Percentiles rank a stretch among this genome's conserved stretches.
phyloP scores from a whole-genome alignment of 2,329 filamentous ascomycete genomes.

The Malbranchea zuffiana region DNA sequence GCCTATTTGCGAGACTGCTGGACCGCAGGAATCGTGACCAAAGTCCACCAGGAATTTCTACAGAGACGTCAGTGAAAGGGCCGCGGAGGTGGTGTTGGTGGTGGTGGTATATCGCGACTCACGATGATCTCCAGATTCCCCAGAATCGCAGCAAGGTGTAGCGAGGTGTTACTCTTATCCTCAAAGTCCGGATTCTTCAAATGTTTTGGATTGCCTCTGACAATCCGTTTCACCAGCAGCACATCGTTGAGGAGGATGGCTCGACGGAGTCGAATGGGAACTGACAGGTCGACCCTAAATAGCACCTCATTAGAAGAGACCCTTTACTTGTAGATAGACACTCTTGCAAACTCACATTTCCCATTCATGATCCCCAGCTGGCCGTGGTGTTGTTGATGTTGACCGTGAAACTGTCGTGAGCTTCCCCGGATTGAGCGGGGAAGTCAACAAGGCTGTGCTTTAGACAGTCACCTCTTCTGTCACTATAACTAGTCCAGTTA shows the following conservation, averaged over 20 bases:
- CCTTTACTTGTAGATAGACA: no score
- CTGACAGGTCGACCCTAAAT: conserved; percentile 23
- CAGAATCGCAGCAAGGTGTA: conserved; percentile 68
- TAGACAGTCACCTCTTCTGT: no score
- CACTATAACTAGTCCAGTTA: no score
- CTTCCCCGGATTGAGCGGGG: no score
- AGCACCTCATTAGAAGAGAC: no score
- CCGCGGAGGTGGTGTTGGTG: neutral
- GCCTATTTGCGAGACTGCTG: conserved; percentile 19
- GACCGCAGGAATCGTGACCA: conserved; percentile 56
- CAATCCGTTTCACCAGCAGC: conserved; percentile 63
- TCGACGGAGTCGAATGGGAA: conserved; percentile 64
- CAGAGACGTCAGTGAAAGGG: neutral
- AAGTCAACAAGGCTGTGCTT: no score
- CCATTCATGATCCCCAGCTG: no score
- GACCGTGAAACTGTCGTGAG: no score
- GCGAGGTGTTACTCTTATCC: conserved; percentile 67
- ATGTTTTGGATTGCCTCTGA: conserved; percentile 58
- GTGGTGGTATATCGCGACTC: conserved; percentile 20
- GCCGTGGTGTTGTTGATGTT: no score
- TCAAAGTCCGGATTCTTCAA: conserved; percentile 71
- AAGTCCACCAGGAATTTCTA: conserved; percentile 56
- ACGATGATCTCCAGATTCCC: conserved; percentile 58
- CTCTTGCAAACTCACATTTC: no score
- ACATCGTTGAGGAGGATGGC: conserved; percentile 67